Conservation (phyloP, 2,329 filamentous ascomycete genomes). For the Fusarium clavum region DNA sequence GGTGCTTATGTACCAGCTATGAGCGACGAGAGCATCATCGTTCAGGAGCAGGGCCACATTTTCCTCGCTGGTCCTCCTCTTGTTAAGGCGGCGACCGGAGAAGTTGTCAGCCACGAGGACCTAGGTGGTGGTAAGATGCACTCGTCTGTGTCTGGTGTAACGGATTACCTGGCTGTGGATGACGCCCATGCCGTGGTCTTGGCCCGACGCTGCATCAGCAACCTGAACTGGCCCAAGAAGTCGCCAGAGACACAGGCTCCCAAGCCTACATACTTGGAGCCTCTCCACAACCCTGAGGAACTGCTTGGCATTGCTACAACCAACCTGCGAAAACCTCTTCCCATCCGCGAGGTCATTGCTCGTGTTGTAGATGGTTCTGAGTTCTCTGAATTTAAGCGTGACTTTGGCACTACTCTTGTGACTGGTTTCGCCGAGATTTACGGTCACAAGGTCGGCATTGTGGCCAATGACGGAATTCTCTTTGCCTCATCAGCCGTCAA, state of each 20-base stretch:
- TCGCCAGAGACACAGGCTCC: conserved; percentile 53
- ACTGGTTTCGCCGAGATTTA: conserved; percentile 93
- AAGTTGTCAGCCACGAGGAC: conserved; percentile 90
- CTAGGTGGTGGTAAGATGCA: conserved; percentile 92
- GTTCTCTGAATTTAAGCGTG: conserved; percentile 94
- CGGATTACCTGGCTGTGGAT: conserved; percentile 94
- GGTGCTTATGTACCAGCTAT: conserved; percentile 97
- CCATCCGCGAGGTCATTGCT: conserved; percentile 90
- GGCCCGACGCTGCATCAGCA: conserved; percentile 83
- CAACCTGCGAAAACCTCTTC: conserved; percentile 86
- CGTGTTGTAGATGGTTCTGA: conserved; percentile 90
- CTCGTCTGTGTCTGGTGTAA: conserved; percentile 89
- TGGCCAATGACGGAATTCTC: conserved; percentile 96
- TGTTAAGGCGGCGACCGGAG: conserved; percentile 95
- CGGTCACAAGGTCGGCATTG: conserved; percentile 89
- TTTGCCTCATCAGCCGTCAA: conserved; percentile 92
- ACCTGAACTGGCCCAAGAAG: conserved; percentile 85
- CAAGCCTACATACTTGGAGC: conserved; percentile 71
- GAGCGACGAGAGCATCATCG: conserved; percentile 98
- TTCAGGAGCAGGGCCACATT: conserved; percentile 94
- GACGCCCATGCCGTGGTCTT: conserved; percentile 92
- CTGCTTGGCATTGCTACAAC: conserved; percentile 90
- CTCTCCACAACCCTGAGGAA: conserved; percentile 82
- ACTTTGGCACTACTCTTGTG: conserved; percentile 89
- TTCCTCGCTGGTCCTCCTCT: conserved; percentile 95